phyloP scores from a whole-genome alignment of 768 basidiomycete genomes.

The Guyanaporus albipodus region DNA sequence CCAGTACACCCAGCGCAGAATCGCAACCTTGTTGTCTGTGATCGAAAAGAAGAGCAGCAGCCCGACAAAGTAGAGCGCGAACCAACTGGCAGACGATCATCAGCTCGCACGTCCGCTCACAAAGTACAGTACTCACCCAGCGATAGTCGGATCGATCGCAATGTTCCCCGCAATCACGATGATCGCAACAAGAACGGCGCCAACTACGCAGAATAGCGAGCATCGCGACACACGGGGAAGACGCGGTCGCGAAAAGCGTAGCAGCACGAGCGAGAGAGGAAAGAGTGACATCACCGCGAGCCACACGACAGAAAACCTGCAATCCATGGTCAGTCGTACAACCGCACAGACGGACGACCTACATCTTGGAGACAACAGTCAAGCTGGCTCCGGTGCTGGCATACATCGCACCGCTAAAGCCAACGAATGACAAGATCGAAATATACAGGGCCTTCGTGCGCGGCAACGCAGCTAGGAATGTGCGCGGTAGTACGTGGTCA shows the following conservation, averaged over 20 bases:
- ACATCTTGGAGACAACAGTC: slow-evolving; percentile 57
- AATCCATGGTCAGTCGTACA: background rate
- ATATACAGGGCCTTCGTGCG: slow-evolving; percentile 50
- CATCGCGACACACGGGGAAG: slow-evolving; percentile 43
- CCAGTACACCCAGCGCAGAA: slow-evolving; percentile 58
- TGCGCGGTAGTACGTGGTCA: slow-evolving; percentile 56
- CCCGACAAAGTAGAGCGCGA: slow-evolving; percentile 55
- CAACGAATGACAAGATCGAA: slow-evolving; percentile 47
- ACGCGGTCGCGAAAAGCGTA: slow-evolving; percentile 64
- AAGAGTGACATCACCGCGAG: slow-evolving; percentile 62
- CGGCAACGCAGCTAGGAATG: slow-evolving; percentile 48
- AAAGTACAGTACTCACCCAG: slow-evolving; percentile 39
- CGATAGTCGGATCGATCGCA: slow-evolving; percentile 50
- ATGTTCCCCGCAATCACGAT: slow-evolving; percentile 58
- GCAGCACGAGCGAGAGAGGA: slow-evolving; percentile 52
- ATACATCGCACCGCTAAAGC: slow-evolving; percentile 52
- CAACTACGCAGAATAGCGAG: slow-evolving; percentile 38
- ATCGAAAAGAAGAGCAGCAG: slow-evolving; percentile 45
- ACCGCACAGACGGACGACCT: slow-evolving; percentile 4
- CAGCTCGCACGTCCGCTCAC: background rate
- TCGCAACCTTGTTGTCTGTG: slow-evolving; percentile 50
- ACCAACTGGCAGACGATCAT: slow-evolving; percentile 38
- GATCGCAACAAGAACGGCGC: slow-evolving; percentile 39
- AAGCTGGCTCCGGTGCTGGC: slow-evolving; percentile 53
- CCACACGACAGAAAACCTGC: slow-evolving; percentile 66